Base-by-base conservation (phyloP, 441 rosid genomes). In the Croton setiger region DNA sequence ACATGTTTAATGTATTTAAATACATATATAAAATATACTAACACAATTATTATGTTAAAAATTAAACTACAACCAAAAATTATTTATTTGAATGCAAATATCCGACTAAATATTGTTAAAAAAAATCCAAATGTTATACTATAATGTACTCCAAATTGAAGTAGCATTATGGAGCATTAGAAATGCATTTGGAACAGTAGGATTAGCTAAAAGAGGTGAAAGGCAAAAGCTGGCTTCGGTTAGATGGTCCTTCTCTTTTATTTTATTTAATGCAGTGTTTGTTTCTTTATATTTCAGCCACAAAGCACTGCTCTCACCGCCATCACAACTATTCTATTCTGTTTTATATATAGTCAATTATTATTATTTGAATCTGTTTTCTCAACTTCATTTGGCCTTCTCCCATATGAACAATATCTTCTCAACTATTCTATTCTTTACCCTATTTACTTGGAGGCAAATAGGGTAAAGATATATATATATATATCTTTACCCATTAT, bases 171-270 rank as follows among this genome's bases (percentile, higher is more conserved):
- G 1, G 2, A 27, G 1, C 31, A 27, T 27, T 27, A 27, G 31
- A 27, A 27, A n/a, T n/a, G n/a, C n/a, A 27, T 27, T 27, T 27
- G 78, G 74, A 80, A 78, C 74, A 60, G 45, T 14, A 7, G 31
- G 31, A 27, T 48, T 37, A 49, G 39, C 3, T 20, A 52, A 45
- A 44, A 43, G 20, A 51, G 67, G 23, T 31, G 49, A 64, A 53
- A 39, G 10, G 43, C 31, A 39, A 67, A 58, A 31, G 65, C 73
- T 71, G 76, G 68, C 60, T 37, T 39, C 20, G 54, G 66, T 60
- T 74, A 72, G 73, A 67, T 76, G 71, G 73, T 71, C 73, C 79
- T 68, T 67, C 12, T 60, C 31, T 15, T 47, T 20, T 66, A 65
- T 51, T 7, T 43, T 27, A 27, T 70, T 73, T 60, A 68, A 72